phyloP scores from a whole-genome alignment of 257 asterid species.

The Osmanthus fragrans region DNA sequence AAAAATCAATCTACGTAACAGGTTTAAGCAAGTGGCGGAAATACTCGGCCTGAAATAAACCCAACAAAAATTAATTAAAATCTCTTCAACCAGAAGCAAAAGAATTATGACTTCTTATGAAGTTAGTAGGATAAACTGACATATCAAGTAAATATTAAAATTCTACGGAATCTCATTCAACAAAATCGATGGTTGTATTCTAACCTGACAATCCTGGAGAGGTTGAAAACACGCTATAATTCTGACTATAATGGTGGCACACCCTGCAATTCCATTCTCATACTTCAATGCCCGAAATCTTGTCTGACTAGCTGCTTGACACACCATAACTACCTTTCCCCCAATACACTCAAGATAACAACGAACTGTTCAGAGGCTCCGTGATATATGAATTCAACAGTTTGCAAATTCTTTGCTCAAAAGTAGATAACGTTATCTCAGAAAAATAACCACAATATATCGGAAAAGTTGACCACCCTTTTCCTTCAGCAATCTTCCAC shows the following conservation, averaged over 20 bases:
- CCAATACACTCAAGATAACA: constrained; percentile 42
- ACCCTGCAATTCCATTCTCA: constrained; percentile 82
- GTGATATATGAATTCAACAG: too few species aligned
- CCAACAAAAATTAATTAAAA: too few species aligned
- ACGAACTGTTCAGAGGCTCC: constrained; percentile 5
- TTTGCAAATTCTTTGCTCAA: too few species aligned
- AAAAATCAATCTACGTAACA: constrained; percentile 62
- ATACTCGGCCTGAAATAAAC: constrained; percentile 84
- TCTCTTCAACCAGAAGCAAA: too few species aligned
- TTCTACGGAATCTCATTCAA: background rate
- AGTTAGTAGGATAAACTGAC: too few species aligned
- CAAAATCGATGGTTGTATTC: constrained; percentile 3
- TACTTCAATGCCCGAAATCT: constrained; percentile 94
- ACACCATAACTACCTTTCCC: constrained; percentile 90
- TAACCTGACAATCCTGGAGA: constrained; percentile 63
- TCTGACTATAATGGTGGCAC: constrained; percentile 87
- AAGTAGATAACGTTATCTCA: too few species aligned
- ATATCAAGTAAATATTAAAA: too few species aligned
- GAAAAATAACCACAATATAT: too few species aligned
- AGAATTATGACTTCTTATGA: too few species aligned
- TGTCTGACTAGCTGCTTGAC: constrained; percentile 98
- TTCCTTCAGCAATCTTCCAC: too few species aligned
- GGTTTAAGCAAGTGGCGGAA: constrained; percentile 57
- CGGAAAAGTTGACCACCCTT: too few species aligned
- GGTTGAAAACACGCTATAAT: constrained; percentile 78